These are phyloP conservation scores for Solanum piurae DNA, from an alignment of 257 asterid genomes.

Conservation along the genomic window DNA sequence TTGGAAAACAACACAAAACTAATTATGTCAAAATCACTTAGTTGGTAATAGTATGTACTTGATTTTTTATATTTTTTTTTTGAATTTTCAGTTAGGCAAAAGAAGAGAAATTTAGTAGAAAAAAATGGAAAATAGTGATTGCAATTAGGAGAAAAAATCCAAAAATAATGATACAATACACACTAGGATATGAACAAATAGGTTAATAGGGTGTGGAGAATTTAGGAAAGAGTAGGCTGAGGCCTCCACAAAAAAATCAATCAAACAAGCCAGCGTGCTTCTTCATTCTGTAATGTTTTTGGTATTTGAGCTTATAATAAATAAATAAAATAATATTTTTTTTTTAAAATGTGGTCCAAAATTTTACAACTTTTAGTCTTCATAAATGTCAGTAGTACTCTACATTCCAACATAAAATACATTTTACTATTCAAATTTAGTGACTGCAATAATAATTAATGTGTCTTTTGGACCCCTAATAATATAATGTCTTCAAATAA, in stretches of 20 bases:
- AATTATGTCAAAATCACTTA: background rate
- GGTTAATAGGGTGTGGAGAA: constrained; percentile 23
- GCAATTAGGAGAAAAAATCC: background rate
- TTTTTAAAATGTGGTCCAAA: background rate
- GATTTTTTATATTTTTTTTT: background rate
- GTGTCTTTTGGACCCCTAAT: background rate
- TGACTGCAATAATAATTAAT: background rate
- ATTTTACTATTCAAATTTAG: background rate
- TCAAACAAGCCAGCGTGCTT: constrained; percentile 13
- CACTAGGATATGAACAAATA: background rate
- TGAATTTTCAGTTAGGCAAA: background rate
- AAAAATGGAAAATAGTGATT: background rate
- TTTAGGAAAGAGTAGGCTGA: constrained; percentile 19
- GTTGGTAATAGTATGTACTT: background rate
- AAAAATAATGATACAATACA: background rate
- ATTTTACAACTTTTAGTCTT: background rate
- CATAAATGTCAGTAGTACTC: background rate
- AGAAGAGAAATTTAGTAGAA: background rate
- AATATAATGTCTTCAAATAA: background rate
- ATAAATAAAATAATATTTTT: background rate
- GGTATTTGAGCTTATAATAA: constrained; percentile 3
- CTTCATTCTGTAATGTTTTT: constrained; percentile 6
- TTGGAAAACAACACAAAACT: background rate
- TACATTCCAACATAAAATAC: background rate
- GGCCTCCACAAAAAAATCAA: constrained; percentile 1